Evolutionary conservation across 176 grass and related monocot species (phyloP), one percentile per base, ranked within the genome.

Genomic region (Bonia amplexicaulis): DNA sequence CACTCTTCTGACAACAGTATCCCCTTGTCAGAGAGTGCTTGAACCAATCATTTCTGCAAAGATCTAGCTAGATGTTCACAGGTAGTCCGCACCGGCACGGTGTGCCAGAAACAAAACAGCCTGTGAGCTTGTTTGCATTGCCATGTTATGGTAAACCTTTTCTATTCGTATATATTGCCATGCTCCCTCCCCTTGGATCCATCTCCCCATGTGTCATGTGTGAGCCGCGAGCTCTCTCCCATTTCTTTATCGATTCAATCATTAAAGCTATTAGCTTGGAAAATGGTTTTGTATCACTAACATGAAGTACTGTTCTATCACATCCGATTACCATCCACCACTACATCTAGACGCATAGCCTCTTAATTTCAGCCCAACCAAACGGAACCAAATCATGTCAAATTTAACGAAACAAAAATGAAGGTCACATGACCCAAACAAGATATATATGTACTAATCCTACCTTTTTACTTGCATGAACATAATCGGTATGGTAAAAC

Each of bases 191-290:
- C 71, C 66, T 79, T 79, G 54, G 67, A 88, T 73, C 74, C 80
- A 35, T 45, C 51, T 69, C 71, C 9, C 58, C 81, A 88, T 88
- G 87, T 78, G 77, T n/a, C 81, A 88, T 88, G 80, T 65, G 77
- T 16, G 29, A 27, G 75, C 66, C 54, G n/a, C 42, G 42, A 2
- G 9, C 52, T 17, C 52, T 70, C n/a, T 6, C 15, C 11, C 6
- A 14, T 83, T 77, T 42, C 22, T 88, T 82, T 63, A 64, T 17
- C 55, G 33, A 23, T 15, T 27, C 65, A 45, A 78, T 72, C 76
- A 63, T 85, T 25, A 60, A 77, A 58, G 16, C 2, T 16, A 40
- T 27, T 48, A 79, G 51, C 42, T 29, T 16, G 49, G 13, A 2
- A 49, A 61, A 74, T 22, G 47, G 12, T 45, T 41, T 53, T 40